Base-by-base conservation (phyloP, 139 green algal genomes). In the Chlamydomonas sp. region DNA sequence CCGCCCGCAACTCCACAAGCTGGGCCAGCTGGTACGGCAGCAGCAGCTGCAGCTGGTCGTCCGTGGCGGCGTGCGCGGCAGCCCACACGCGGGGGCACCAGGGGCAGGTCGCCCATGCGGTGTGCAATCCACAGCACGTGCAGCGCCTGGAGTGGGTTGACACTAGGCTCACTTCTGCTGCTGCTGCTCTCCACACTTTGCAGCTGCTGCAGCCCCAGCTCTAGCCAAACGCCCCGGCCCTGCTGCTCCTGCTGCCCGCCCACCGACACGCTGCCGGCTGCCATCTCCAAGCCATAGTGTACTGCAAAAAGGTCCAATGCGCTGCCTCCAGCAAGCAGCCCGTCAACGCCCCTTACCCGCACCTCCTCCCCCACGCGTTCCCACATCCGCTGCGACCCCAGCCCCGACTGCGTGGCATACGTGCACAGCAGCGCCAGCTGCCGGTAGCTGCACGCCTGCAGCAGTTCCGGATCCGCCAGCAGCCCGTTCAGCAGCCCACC, bases 341-440 rank as follows among this genome's bases (percentile, higher is more conserved):
- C 31, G 31, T 49, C 31, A 49, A 49, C 31, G 31, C 31, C 31
- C 31, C 31, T 49, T 49, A 49, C 31, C 31, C 31, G 31, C 31
- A 49, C 31, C 31, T 49, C 31, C 3, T 18, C 17, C 69, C 2
- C 10, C 69, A 2, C 58, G 8, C 78, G 64, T 69, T 86, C 81
- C 18, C 18, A 59, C 12, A n/a, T 59, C 81, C 78, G 49, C 5
- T 14, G 3, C 15, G 2, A 0, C 81, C 81, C 78, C 81, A 68
- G 79, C 14, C 49, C 80, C 49, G 62, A 68, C 68, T 86, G 81
- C 16, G n/a, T 60, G 16, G 2, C 9, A 20, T 71, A 79, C n/a
- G 12, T 72, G 59, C 59, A 69, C 71, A 86, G 18, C 59, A 79
- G 59, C 59, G 63, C 81, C 81, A 86, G 81, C 81, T 86, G 81